A percentile compares a stretch with the other conserved stretches of the same genome.
phyloP scores from a whole-genome alignment of 2,329 filamentous ascomycete species.

The Xylaria multiplex region DNA sequence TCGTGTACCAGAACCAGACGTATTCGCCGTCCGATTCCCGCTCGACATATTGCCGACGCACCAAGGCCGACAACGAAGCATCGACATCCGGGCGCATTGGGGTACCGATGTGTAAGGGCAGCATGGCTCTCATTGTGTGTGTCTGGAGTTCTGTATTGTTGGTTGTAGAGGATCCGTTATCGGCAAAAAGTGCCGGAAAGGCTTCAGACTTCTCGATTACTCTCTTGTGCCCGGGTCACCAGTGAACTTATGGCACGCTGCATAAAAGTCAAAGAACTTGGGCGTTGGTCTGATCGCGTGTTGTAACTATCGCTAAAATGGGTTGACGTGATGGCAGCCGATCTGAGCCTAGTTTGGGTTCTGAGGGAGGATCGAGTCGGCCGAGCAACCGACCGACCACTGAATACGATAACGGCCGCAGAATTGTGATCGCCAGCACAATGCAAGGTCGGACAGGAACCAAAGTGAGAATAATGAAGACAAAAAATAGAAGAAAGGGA shows the following conservation, averaged over 20 bases:
- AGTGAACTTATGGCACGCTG: neutral
- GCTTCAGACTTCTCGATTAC: neutral
- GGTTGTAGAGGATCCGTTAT: neutral
- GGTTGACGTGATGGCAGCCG: neutral
- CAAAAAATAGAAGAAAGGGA: too few relatives aligned
- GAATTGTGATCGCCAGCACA: neutral
- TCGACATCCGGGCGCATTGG: slow-evolving; percentile 21
- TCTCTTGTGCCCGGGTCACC: neutral
- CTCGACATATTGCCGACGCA: slow-evolving; percentile 41
- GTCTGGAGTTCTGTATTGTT: neutral
- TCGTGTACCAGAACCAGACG: slow-evolving; percentile 48
- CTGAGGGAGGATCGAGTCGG: slow-evolving; percentile 19
- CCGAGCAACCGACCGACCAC: slow-evolving; percentile 27
- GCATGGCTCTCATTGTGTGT: slow-evolving; percentile 11
- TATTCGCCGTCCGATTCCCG: slow-evolving; percentile 35
- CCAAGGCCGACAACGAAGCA: slow-evolving; percentile 4
- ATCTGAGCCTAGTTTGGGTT: neutral
- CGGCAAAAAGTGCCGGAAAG: neutral
- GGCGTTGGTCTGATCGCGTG: neutral
- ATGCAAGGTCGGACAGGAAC: neutral
- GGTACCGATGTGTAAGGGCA: slow-evolving; percentile 24
- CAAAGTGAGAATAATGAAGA: neutral
- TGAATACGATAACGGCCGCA: too few relatives aligned
- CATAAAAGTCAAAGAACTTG: too few relatives aligned
- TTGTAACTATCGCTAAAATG: neutral